phyloP scores from a whole-genome alignment of 139 green algal species.

The Chlamydomonas incerta region DNA sequence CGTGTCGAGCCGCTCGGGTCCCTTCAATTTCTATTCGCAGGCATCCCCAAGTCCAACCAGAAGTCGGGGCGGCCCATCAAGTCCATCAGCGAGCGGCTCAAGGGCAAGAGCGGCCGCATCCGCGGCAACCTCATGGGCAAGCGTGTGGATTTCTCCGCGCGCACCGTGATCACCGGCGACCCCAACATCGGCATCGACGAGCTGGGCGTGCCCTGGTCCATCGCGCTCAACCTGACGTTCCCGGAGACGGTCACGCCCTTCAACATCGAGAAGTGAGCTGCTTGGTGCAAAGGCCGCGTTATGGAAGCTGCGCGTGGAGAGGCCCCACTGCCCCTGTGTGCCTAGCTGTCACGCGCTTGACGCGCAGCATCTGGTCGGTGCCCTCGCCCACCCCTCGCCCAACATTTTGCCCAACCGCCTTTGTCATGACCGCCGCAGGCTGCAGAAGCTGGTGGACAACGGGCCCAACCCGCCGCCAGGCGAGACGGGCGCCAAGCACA shows the following conservation, averaged over 20 bases:
- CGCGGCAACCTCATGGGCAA: slow-evolving; percentile 99
- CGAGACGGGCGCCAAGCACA: slow-evolving; percentile 96
- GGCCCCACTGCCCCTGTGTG: too few species aligned
- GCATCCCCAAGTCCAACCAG: slow-evolving; percentile 71
- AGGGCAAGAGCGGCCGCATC: slow-evolving; percentile 92
- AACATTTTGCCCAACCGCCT: too few species aligned
- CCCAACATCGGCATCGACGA: slow-evolving; percentile 98
- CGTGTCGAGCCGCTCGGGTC: too few species aligned
- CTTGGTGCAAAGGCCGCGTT: too few species aligned
- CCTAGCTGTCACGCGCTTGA: too few species aligned
- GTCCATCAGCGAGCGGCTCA: slow-evolving; percentile 88
- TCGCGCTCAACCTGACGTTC: slow-evolving; percentile 98
- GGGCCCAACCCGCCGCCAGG: slow-evolving; percentile 95
- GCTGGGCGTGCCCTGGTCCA: slow-evolving; percentile 97
- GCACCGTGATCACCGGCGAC: slow-evolving; percentile 98
- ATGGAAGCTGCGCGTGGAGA: too few species aligned
- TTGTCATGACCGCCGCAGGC: slow-evolving; percentile 50
- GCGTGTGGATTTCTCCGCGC: slow-evolving; percentile 98
- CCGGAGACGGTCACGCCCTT: slow-evolving; percentile 93
- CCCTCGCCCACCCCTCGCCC: too few species aligned
- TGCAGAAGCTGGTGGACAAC: slow-evolving; percentile 94
- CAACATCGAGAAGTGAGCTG: slow-evolving; percentile 79
- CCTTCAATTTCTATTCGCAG: too few species aligned
- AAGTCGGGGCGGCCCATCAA: slow-evolving; percentile 91
- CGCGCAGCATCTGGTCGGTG: too few species aligned